Base-by-base conservation (phyloP, 2,329 filamentous ascomycete species). In the Ambrosiella beaveri region DNA sequence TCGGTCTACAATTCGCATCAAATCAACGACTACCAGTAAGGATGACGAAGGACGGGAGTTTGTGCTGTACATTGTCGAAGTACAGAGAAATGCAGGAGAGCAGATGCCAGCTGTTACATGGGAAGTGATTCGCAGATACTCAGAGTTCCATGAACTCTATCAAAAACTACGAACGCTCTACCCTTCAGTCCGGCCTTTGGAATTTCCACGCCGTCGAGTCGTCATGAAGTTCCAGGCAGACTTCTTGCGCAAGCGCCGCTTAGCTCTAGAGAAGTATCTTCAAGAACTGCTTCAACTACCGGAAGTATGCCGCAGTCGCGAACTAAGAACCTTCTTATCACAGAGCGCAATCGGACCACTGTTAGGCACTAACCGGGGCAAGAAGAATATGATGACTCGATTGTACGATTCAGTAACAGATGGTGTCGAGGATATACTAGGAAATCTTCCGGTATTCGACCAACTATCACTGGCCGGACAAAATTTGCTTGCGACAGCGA, bases 181-280 rank as follows among this genome's bases (percentile, higher is more conserved):
- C 65, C 83, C 89, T 0, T 90, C 88, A 13, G 89, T 97, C 13
- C 82, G 90, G 54, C 82, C 88, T 63, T 77, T 98, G 1, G 91
- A 97, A 64, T 97, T 98, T 66, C 93, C 93, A 1, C 80, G 91
- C 15, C 80, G 94, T 41, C 85, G 93, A 61, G 84, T 97, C 71
- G 86, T 98, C 56, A 89, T 97, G 82, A 97, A 96, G 66, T 79
- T 98, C 1, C 93, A 98, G 67, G 91, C 83, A 67, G 93, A 98
- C 65, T 98, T 98, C 66, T 73, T 98, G 15, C 86, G 94, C 64
- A 97, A 95, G 70, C 81, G 93, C 35, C 81, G 88, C 8, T 71
- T 83, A 38, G 89, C 87, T 0, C 75, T 98, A 1, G 91, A 98
- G 68, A 82, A 82, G 53, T 98, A 97, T 66, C 71, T 98, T 7